Base-by-base conservation (phyloP, 2,329 filamentous ascomycete species). In the Hymenoscyphus fructigenus region DNA sequence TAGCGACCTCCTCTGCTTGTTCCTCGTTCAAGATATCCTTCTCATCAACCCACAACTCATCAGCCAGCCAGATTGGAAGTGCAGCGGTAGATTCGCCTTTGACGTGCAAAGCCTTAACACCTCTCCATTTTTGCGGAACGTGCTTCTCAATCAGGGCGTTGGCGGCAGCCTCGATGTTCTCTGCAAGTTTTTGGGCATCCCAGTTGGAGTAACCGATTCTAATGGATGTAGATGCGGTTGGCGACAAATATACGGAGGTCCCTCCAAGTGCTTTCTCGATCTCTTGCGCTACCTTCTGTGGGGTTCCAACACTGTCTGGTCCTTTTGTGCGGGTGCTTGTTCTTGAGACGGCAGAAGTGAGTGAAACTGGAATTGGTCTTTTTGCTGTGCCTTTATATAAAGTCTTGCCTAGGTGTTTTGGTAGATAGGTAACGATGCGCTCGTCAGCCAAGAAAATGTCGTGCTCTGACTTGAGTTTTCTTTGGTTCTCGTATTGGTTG, bases 361-460 rank as follows among this genome's bases (percentile, higher is more conserved):
- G 84, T 55, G 84, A 82, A 44, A 98, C 85, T 29, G 95, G 93
- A 65, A 99, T 88, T 10, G 95, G 95, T 47, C 94, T 85, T 84
- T 98, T 98, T 68, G 80, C 79, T 2, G 89, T 91, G 64, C 81
- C 84, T 81, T 93, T 90, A 85, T 95, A 98, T 78, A 99, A 98
- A 1, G 90, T 90, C 82, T 97, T 98, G 72, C 94, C 95, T 14
- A 99, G 87, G 2, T 88, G 82, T 69, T 86, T 85, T 64, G 93
- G 92, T 66, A 98, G 84, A 32, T 83, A 80, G 76, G 85, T 88
- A 75, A 89, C 83, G 72, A 99, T 91, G 59, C 95, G 85, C 75
- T 97, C 91, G 77, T 99, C 95, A 61, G 91, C 94, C 64, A 99
- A 84, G 81, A 99, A 98, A 64, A 98, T 81, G 76, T 98, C 95